phyloP scores from a whole-genome alignment of 2,329 filamentous ascomycete genomes.

The Aspergillus fumigatiaffinis region DNA sequence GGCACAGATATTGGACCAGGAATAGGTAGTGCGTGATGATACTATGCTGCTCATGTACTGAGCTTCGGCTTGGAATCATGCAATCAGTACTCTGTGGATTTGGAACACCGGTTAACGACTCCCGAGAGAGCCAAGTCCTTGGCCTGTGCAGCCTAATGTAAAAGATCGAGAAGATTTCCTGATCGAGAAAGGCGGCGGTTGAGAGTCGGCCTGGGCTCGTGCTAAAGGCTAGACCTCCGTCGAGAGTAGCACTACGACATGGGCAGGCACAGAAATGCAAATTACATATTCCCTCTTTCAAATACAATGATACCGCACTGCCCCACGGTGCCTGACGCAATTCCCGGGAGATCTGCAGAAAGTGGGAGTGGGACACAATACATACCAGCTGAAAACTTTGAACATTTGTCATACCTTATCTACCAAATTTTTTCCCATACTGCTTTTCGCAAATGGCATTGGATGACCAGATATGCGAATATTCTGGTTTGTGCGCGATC shows the following conservation, averaged over 20 bases:
- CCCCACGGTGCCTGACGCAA: background rate
- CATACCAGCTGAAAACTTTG: background rate
- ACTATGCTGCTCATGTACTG: no score
- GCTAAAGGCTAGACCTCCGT: no score
- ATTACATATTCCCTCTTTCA: background rate
- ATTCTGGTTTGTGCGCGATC: background rate
- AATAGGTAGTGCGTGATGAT: no score
- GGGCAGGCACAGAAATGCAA: no score
- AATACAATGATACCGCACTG: background rate
- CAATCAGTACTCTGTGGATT: no score
- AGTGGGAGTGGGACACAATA: background rate
- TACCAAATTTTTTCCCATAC: background rate
- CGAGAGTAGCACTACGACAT: no score
- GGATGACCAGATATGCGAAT: background rate
- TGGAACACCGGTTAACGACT: no score
- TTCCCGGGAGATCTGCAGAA: background rate
- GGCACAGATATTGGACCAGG: no score
- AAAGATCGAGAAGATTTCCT: background rate
- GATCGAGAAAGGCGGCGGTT: background rate
- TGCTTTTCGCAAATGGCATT: background rate
- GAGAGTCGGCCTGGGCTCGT: background rate
- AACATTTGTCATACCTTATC: no score
- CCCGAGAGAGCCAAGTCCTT: no score
- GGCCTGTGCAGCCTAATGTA: no score
- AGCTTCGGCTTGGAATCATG: no score